Conservation (phyloP, 805 yeast species). For the Candida khao-thaluensis region DNA sequence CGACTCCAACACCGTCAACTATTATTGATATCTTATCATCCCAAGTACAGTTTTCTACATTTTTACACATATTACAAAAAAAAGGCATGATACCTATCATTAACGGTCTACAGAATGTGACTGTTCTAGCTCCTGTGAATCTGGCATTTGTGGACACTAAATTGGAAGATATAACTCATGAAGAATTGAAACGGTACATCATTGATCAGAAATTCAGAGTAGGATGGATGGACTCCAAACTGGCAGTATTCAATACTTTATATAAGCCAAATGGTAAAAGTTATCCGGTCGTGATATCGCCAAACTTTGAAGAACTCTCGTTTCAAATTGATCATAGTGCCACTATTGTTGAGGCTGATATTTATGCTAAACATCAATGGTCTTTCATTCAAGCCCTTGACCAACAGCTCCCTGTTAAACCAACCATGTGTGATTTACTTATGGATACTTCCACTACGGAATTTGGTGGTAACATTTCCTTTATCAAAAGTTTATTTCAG, state of each 20-base stretch:
- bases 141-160: conserved; percentile 55
- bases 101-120: conserved; percentile 59
- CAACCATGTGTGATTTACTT: conserved; percentile 37
- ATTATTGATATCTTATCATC: conserved; percentile 70
- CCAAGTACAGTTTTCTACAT: conserved; percentile 64
- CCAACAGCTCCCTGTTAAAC: conserved; percentile 37
- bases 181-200: conserved; percentile 29
- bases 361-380: conserved; percentile 59
- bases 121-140: conserved; percentile 79
- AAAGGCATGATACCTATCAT: conserved; percentile 61
- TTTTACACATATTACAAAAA: conserved; percentile 59
- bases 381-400: conserved; percentile 69
- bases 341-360: conserved; percentile 55
- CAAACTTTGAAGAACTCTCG: conserved; percentile 25
- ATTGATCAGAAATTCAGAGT: conserved; percentile 33
- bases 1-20: conserved; percentile 35
- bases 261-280: conserved; percentile 17
- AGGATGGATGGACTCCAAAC: conserved; percentile 25
- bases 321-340: conserved; percentile 44
- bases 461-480: conserved; percentile 23
- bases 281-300: conserved; percentile 25
- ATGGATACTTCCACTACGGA: conserved; percentile 26
- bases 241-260: conserved; percentile 31
- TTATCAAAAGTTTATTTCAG: conserved; percentile 27
- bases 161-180: conserved; percentile 1